Base-by-base conservation (phyloP, 225 moss, liverwort and hornwort species). In the Anthoceros angustus region DNA sequence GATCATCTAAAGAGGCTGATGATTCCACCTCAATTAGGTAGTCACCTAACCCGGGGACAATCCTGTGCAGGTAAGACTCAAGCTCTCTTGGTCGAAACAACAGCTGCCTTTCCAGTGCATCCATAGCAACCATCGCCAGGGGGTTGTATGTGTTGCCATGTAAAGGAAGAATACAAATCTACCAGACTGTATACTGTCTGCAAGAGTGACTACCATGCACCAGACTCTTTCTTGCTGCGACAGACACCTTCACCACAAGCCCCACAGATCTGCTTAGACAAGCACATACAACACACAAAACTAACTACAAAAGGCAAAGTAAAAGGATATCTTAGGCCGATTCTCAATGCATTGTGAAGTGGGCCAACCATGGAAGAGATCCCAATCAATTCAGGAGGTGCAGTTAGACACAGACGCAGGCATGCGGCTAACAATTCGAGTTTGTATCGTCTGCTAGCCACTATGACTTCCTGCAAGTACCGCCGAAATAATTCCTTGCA, bases 301-400 rank as follows among this genome's bases (percentile, higher is more conserved):
- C 25, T 39, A 24, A 46, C 67, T 39, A 5, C 8, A 55, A 18
- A 18, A 15, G 18, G 23, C 39, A 32, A 41, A 40, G 39, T 43
- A 60, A 63, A 67, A 86, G 89, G 89, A 89, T 90, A 90, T 90
- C 93, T 82, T 73, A 93, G 79, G 68, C 93, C 93, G 60, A 93
- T 87, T 67, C 81, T 89, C 70, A 93, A 69, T 68, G 90, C 90
- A 71, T 73, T 93, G 69, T 78, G 80, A 66, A 93, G 62, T 25
- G 90, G 73, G 62, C 75, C 75, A 62, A 93, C 77, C 65, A 87
- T 65, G 48, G 81, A 77, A 24, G 75, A 78, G 73, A 93, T 84
- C 42, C 78, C 86, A 69, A 93, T 71, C 43, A 93, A 66, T 16
- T 72, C 70, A 43, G 90, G 84, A 66, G 93, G 90, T 66, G 93